A percentile compares a stretch with the other conserved stretches of the same genome.
Conservation (phyloP, 2,329 filamentous ascomycete genomes). For the Colletotrichum gloeosporioides region DNA sequence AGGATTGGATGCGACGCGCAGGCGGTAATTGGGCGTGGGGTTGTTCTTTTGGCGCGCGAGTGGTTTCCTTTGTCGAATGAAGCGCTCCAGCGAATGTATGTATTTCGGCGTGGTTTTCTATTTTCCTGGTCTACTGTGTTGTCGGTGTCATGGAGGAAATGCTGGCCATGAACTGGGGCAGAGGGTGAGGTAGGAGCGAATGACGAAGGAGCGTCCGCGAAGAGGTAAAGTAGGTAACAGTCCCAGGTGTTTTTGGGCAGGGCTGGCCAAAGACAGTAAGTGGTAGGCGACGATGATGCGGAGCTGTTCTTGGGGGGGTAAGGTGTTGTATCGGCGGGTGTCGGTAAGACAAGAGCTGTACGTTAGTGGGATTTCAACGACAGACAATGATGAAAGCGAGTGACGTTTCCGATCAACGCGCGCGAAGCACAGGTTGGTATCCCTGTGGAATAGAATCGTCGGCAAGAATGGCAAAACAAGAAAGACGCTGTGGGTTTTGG, state of each 20-base stretch:
- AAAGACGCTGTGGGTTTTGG: background rate
- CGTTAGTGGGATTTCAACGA: slow-evolving; percentile 21
- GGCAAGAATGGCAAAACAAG: background rate
- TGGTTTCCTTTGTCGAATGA: slow-evolving; percentile 13
- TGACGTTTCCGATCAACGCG: slow-evolving; percentile 18
- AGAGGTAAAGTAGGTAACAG: background rate
- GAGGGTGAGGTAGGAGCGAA: background rate
- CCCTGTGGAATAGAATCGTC: background rate
- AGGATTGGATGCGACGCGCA: slow-evolving; percentile 18
- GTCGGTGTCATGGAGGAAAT: slow-evolving; percentile 2
- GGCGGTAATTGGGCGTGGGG: slow-evolving; percentile 19
- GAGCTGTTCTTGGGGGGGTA: slow-evolving; percentile 8
- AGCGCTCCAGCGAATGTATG: background rate
- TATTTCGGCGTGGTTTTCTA: background rate
- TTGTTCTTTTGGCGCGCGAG: slow-evolving; percentile 9
- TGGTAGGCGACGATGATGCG: slow-evolving; percentile 18
- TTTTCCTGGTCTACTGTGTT: background rate
- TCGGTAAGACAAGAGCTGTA: slow-evolving; percentile 20
- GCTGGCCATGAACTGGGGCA: background rate
- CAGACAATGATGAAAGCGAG: slow-evolving; percentile 18
- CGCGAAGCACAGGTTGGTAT: background rate
- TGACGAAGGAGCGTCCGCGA: background rate
- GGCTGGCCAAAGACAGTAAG: slow-evolving; percentile 4
- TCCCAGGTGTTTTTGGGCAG: background rate
- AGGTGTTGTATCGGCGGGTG: background rate